These are phyloP conservation scores for Phytopythium vexans DNA, from an alignment of 352 stramenopile species.

Conservation along the genomic window DNA sequence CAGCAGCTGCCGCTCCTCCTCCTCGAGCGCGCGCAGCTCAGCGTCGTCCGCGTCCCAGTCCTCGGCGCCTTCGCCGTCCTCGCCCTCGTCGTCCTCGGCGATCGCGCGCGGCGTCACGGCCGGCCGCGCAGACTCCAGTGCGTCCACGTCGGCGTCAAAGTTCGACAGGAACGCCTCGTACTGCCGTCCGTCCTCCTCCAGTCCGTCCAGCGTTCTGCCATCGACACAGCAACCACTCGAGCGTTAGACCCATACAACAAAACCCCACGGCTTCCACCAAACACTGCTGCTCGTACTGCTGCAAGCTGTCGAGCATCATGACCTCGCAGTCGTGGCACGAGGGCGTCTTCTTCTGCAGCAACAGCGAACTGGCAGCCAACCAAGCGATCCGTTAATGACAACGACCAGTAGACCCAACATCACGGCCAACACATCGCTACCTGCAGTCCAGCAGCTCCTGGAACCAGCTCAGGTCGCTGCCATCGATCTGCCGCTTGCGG, in stretches of 20 bases:
- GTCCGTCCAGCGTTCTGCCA: constrained; percentile 33
- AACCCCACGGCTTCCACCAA: background rate
- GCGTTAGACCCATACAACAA: constrained; percentile 3
- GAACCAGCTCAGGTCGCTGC: constrained; percentile 78
- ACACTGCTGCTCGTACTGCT: constrained; percentile 32
- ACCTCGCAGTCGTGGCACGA: constrained; percentile 74
- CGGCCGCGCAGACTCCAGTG: background rate
- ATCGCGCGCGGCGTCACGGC: background rate
- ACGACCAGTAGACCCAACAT: background rate
- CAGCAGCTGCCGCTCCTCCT: constrained; percentile 55
- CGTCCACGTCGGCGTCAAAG: constrained; percentile 18
- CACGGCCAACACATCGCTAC: constrained; percentile 13
- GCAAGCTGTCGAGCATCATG: constrained; percentile 43
- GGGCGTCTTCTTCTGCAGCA: constrained; percentile 68
- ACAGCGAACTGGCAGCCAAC: constrained; percentile 35
- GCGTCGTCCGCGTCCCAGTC: constrained; percentile 42
- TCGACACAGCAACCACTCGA: constrained; percentile 5
- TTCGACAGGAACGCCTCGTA: constrained; percentile 57
- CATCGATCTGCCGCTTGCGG: constrained; percentile 65
- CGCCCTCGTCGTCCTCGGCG: constrained; percentile 21
- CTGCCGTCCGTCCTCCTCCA: constrained; percentile 46
- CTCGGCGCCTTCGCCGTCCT: constrained; percentile 22
- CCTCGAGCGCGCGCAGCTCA: constrained; percentile 49
- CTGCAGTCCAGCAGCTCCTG: constrained; percentile 80
- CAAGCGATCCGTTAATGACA: constrained; percentile 4